Evolutionary conservation across 257 asterid genomes (phyloP), one percentile per base, ranked within the genome.

Genomic region (Solanum bulbocastanum): DNA sequence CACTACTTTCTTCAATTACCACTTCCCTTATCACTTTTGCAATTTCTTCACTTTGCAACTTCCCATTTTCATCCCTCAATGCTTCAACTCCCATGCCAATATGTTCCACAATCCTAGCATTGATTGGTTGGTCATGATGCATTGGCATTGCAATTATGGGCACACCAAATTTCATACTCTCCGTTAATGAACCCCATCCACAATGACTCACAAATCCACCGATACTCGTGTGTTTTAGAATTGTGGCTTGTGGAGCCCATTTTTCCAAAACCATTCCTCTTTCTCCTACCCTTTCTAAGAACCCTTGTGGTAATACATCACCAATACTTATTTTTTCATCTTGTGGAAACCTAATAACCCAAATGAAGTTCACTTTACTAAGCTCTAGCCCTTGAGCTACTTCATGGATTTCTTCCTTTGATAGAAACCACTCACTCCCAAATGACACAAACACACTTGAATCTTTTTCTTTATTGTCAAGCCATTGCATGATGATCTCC

Each of bases 341-440:
- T 27, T 33, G 83, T 32, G 94, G 95, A 81, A 88, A 90, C 91
- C 96, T 92, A 27, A 92, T 78, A 1, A 90, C 94, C 96, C 96
- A 92, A 25, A 93, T 90, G 82, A 90, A 92, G 37, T 89, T 90
- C 66, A 92, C 82, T 1, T 87, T 86, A 79, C 93, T 91, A 8
- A 89, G 87, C 79, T 93, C 96, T 52, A 92, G 65, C 0, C 94
- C 94, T 35, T 58, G 87, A 5, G 91, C 93, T 25, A 93, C 87
- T 73, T 90, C 93, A 18, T 46, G 10, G n/a, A 89, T 84, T 13
- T 94, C 95, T 3, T 92, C 92, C 11, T 86, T 87, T 2, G 88
- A 40, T 18, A 93, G 86, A 65, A 93, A 93, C 78, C 75, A 90
- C 56, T 92, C 95, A 85, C 93, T 93, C 84, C 94, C 94, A 88